Percentiles rank a stretch among this genome's conserved stretches.
These are phyloP conservation scores for Sinapis alba DNA, from an alignment of 441 rosid genomes.

Conservation along the genomic window DNA sequence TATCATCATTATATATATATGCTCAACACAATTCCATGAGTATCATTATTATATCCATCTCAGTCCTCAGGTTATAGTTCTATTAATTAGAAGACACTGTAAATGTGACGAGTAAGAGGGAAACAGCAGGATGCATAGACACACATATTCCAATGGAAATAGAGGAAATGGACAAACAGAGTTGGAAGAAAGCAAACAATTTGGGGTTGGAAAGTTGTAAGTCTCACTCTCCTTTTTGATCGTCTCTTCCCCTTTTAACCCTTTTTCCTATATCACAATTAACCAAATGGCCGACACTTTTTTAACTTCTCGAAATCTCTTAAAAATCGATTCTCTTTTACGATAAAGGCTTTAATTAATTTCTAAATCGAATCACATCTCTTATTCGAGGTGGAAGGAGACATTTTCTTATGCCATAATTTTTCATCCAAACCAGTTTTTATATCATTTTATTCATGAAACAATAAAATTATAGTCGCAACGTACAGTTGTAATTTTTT, in stretches of 20 bases:
- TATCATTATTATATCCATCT: neutral
- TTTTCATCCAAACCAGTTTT: no score
- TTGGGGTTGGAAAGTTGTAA: neutral
- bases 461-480: no score
- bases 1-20: neutral
- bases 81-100: neutral
- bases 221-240: constrained; percentile 28
- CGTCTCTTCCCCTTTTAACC: constrained; percentile 10
- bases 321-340: neutral
- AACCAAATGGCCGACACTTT: neutral
- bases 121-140: no score
- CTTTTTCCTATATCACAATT: neutral
- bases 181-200: neutral
- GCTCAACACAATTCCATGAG: neutral
- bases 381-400: no score
- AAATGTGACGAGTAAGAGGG: neutral
- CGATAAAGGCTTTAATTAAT: neutral
- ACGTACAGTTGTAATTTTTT: no score
- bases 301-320: neutral
- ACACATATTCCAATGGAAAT: no score
- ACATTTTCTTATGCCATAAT: no score
- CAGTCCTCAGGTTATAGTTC: neutral
- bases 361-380: no score
- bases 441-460: no score
- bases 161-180: neutral